A percentile compares a stretch with the other conserved stretches of the same genome.
Evolutionary conservation across 169 alveolate species (phyloP).

Genomic region (Blepharisma undulans): DNA sequence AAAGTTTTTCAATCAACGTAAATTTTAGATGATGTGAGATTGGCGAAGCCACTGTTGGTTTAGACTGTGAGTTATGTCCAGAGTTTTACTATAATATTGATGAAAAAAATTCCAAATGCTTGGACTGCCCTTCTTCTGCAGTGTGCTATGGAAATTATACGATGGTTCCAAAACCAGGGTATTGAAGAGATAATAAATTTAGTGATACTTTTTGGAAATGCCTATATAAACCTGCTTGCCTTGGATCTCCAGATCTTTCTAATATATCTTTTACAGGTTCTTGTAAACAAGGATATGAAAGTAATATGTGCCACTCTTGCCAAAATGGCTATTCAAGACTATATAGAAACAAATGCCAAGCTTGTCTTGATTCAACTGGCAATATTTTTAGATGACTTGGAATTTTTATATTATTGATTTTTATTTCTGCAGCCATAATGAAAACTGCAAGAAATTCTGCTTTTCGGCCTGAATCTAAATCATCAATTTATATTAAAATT

Average conservation of each 20-base stretch:
- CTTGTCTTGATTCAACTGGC: neutral
- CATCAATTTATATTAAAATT: too few relatives aligned
- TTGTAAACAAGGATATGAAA: neutral
- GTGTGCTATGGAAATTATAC: constrained; percentile 4
- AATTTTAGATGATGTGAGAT: too few relatives aligned
- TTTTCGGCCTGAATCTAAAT: neutral
- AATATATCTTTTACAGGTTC: neutral
- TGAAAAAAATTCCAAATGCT: neutral
- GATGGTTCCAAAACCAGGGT: neutral
- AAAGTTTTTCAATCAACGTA: too few relatives aligned
- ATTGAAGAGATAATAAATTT: neutral
- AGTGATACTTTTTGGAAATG: neutral
- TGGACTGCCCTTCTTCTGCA: neutral
- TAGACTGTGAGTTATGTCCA: too few relatives aligned
- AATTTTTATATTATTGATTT: too few relatives aligned
- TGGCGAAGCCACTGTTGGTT: too few relatives aligned
- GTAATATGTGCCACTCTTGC: constrained; percentile 15
- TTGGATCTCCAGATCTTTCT: neutral
- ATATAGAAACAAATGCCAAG: neutral
- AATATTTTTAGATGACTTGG: neutral
- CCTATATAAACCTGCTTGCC: neutral
- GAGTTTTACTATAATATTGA: too few relatives aligned
- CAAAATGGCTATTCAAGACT: neutral
- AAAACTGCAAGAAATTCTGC: neutral
- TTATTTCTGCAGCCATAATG: too few relatives aligned